These are phyloP conservation scores for Phytophthora hybrid DNA, from an alignment of 352 stramenopile genomes.

Conservation along the genomic window DNA sequence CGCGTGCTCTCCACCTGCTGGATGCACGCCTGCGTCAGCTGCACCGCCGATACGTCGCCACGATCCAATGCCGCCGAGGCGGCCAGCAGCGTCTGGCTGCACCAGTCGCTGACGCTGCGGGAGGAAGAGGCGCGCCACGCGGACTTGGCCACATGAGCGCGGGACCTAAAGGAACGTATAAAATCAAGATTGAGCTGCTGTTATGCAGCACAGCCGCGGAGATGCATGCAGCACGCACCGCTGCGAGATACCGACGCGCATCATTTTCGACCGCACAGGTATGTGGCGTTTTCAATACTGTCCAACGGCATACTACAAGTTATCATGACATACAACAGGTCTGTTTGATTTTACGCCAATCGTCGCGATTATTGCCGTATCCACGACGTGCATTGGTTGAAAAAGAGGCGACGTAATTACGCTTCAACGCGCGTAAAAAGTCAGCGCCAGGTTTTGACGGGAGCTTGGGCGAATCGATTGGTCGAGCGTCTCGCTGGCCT, in stretches of 20 bases:
- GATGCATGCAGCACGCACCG: slow-evolving; percentile 21
- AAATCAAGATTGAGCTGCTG: slow-evolving; percentile 6
- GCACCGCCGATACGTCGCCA: slow-evolving; percentile 60
- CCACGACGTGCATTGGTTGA: neutral
- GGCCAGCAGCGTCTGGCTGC: slow-evolving; percentile 62
- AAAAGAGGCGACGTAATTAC: slow-evolving; percentile 17
- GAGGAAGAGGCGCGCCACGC: neutral
- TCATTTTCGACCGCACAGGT: slow-evolving; percentile 37
- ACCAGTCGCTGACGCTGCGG: slow-evolving; percentile 66
- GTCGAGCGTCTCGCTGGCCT: slow-evolving; percentile 59
- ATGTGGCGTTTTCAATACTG: slow-evolving; percentile 1
- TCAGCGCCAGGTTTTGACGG: slow-evolving; percentile 47
- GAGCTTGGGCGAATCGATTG: slow-evolving; percentile 69
- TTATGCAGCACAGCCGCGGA: neutral
- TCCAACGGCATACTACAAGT: slow-evolving; percentile 1
- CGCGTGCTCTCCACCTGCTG: slow-evolving; percentile 76
- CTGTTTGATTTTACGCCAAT: neutral
- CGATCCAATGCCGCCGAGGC: slow-evolving; percentile 56
- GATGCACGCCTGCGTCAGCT: slow-evolving; percentile 78
- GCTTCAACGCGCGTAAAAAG: slow-evolving; percentile 19
- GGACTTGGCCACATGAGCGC: slow-evolving; percentile 6
- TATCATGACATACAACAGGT: neutral
- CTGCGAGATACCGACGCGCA: slow-evolving; percentile 25
- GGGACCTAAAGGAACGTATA: slow-evolving; percentile 13
- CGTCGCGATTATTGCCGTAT: neutral